Percentiles rank a stretch among this genome's conserved stretches.
Evolutionary conservation across 768 basidiomycete species (phyloP).

Genomic region (Myochromella boudieri): DNA sequence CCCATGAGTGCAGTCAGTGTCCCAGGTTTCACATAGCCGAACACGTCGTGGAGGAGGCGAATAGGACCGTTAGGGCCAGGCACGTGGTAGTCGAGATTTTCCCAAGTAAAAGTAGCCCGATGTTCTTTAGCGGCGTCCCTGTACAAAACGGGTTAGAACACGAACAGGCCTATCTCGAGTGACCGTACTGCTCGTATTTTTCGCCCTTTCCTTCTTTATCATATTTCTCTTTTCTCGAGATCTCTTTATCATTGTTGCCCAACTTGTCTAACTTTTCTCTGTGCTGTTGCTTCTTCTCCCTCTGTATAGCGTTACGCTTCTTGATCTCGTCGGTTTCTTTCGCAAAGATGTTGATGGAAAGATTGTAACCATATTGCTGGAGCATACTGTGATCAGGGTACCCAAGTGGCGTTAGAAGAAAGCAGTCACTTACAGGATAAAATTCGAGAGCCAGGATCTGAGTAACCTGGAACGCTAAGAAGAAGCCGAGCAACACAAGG

Average conservation of each 20-base stretch:
- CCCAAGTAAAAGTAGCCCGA: constrained; percentile 78
- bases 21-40: constrained; percentile 82
- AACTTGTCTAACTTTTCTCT: constrained; percentile 28
- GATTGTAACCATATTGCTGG: constrained; percentile 49
- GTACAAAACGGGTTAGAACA: background rate
- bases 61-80: constrained; percentile 61
- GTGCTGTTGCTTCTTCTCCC: constrained; percentile 49
- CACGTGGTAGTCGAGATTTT: constrained; percentile 73
- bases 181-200: too few relatives aligned
- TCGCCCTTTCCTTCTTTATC: too few relatives aligned
- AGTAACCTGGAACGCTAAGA: constrained; percentile 66
- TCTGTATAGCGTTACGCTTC: constrained; percentile 51
- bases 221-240: constrained; percentile 12
- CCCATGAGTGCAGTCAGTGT: constrained; percentile 91
- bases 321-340: constrained; percentile 57
- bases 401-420: background rate
- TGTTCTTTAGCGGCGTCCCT: constrained; percentile 21
- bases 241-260: constrained; percentile 2
- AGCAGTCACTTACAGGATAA: constrained; percentile 47
- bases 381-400: constrained; percentile 14
- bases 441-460: constrained; percentile 70
- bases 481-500: constrained; percentile 68
- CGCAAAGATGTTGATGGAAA: constrained; percentile 57
- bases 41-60: constrained; percentile 71
- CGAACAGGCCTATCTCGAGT: too few relatives aligned